Conservation (phyloP, 345 rosid species). For the Gossypioides kirkii region DNA sequence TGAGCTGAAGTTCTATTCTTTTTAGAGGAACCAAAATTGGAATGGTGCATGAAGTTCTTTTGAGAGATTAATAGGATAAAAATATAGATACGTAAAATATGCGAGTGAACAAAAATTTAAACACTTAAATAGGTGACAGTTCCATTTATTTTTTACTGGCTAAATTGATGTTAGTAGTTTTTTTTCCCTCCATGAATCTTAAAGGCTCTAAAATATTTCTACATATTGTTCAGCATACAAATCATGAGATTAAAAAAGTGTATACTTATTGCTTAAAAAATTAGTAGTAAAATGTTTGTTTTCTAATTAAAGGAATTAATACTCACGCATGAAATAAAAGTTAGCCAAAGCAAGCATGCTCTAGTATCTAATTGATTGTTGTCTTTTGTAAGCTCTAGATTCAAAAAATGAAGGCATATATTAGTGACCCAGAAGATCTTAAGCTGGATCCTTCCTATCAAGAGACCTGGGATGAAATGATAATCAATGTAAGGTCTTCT, state of each 20-base stretch:
- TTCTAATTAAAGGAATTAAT: background rate
- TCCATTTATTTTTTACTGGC: background rate
- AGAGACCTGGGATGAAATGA: conserved; percentile 99
- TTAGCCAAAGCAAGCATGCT: conserved; percentile 13
- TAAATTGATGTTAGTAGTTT: background rate
- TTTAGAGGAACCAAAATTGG: conserved; percentile 6
- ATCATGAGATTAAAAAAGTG: background rate
- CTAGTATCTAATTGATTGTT: conserved; percentile 39
- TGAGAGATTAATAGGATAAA: background rate
- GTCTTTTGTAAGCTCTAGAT: conserved; percentile 92
- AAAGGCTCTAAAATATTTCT: background rate
- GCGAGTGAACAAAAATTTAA: background rate
- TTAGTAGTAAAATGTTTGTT: conserved; percentile 3
- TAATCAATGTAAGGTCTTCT: conserved; percentile 61
- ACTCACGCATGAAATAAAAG: background rate
- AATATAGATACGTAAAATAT: background rate
- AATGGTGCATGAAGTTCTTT: conserved; percentile 7
- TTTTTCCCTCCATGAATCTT: background rate
- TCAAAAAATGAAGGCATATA: conserved; percentile 99
- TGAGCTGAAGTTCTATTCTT: conserved; percentile 1
- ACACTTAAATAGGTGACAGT: conserved; percentile 4
- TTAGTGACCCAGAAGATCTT: conserved; percentile 91
- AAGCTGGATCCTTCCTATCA: conserved; percentile 85
- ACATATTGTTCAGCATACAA: background rate
- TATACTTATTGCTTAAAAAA: background rate